Base-by-base conservation (phyloP, 2,329 filamentous ascomycete genomes). In the Thielaviopsis musarum region DNA sequence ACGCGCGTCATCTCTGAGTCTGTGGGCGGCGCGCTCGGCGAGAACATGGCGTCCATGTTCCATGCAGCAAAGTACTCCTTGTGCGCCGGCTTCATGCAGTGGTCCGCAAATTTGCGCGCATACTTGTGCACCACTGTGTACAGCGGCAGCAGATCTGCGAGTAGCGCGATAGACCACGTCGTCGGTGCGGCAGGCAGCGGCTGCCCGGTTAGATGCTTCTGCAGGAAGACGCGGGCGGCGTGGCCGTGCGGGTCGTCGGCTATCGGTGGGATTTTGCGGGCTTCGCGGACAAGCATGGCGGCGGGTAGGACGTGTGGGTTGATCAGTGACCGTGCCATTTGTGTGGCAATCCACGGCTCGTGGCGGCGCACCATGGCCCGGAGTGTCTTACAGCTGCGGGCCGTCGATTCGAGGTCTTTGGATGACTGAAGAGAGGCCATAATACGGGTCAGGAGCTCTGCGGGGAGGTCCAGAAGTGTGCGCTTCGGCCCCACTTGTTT, bases 1-100 rank as follows among this genome's bases (percentile, higher is more conserved):
- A 62, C 59, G 12, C 58, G 57, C 5, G 28, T 51, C 5, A 17
- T 24, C 55, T 62, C 61, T 5, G 38, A 26, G 7, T 49, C 10
- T 9, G 57, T 51, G 4, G 52, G 51, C 22, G 26, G 34, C 21
- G 12, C 9, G 15, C 7, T 30, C 12, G 41, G 5, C 17, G 54
- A 62, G n/a, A 59, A 57, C 51, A 62, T 22, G 26, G 26, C 34
- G 15, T 13, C 17, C 17, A n/a, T 41, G 22, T 59, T 52, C 57
- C 61, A 62, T 13, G 48, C 49, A 13, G n/a, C 34, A 49, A 58
- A 38, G 22, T 57, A 52, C 13, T 57, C 26, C 9, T 38, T 21
- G 15, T 54, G 22, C 17, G 41, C 22, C 17, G 22, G 30, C n/a
- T 54, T 54, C 52, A 34, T 34, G 52, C 54, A 60, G 28, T 57